Base-by-base conservation (phyloP, 106 monocot species). In the Acanthochlamys bracteata region DNA sequence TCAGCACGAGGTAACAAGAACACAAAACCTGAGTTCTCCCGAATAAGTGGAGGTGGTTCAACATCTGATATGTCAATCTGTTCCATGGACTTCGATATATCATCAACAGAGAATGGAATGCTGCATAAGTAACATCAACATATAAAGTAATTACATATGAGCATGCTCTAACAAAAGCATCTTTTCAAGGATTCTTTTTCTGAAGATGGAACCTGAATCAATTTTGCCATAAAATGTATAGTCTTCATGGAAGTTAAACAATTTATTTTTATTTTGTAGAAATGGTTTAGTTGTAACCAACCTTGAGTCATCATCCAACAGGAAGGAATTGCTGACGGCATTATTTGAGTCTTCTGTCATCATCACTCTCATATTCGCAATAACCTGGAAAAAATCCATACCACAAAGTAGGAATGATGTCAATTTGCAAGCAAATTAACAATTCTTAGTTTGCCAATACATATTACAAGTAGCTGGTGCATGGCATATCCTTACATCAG, bases 301-400 rank as follows among this genome's bases (percentile, higher is more conserved):
- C 91, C 98, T 98, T n/a, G 88, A 88, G 61, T 98, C 98, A 55
- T 98, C 98, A 59, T 98, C 98, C 69, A 98, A 63, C 69, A 98
- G 75, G 75, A 98, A 98, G 43, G 98, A 98, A 80, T 83, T 98
- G 83, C 91, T 88, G 24, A 77, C 88, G 57, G 88, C 83, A 81
- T 83, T 88, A 70, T 91, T 88, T 7, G 98, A 98, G 74, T 98
- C 98, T 79, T 98, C 91, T 8, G 88, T 85, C 91, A 98, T 98
- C 70, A 88, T 43, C 56, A 92, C 78, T 65, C 88, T 91, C 98
- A 98, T 98, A 79, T 83, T 85, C 27, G 98, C 80, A 75, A 98
- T 98, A 66, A 98, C 88, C 98, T 98, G 59, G 39, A 25, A 20
- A 61, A 65, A 7, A 54, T 45, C 27, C 40, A 40, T 7, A 64